Conservation (phyloP, 2,329 filamentous ascomycete species). For the Aspergillus proliferans region DNA sequence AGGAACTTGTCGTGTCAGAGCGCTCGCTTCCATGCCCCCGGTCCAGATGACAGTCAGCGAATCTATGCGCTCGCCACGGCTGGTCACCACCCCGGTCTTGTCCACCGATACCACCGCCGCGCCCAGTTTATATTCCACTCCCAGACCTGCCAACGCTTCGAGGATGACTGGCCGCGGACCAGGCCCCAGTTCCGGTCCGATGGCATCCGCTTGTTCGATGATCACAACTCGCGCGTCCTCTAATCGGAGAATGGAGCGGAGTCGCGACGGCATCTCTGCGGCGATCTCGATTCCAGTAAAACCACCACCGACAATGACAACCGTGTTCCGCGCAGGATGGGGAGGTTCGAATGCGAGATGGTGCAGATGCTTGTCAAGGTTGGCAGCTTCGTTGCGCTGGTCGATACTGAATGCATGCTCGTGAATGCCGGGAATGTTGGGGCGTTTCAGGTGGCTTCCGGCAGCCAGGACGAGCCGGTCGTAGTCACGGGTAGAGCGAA, state of each 20-base stretch:
- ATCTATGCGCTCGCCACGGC: conserved; percentile 28
- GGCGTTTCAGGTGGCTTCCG: not conserved
- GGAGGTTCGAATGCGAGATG: conserved; percentile 15
- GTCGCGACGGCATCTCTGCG: conserved; percentile 24
- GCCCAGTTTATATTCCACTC: conserved; percentile 26
- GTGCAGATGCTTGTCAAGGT: conserved; percentile 25
- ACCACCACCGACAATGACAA: conserved; percentile 29
- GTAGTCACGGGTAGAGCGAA: not conserved
- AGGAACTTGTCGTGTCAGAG: conserved; percentile 28
- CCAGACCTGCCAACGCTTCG: conserved; percentile 22
- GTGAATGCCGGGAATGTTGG: not conserved
- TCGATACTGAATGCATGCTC: not conserved
- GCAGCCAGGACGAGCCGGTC: not conserved
- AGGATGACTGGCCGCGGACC: conserved; percentile 28
- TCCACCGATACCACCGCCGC: conserved; percentile 20
- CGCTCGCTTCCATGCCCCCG: conserved; percentile 28
- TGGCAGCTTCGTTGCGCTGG: conserved; percentile 10
- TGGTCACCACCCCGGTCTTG: conserved; percentile 16
- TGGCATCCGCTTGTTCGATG: conserved; percentile 19
- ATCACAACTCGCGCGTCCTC: not conserved
- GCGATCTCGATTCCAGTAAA: conserved; percentile 30
- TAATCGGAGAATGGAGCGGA: conserved; percentile 18
- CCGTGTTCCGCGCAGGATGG: conserved; percentile 25
- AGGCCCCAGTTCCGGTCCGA: conserved; percentile 30
- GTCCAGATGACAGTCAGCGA: conserved; percentile 34